These are phyloP conservation scores for Sclerotinia minor DNA, from an alignment of 2,329 filamentous ascomycete species.

Conservation along the genomic window DNA sequence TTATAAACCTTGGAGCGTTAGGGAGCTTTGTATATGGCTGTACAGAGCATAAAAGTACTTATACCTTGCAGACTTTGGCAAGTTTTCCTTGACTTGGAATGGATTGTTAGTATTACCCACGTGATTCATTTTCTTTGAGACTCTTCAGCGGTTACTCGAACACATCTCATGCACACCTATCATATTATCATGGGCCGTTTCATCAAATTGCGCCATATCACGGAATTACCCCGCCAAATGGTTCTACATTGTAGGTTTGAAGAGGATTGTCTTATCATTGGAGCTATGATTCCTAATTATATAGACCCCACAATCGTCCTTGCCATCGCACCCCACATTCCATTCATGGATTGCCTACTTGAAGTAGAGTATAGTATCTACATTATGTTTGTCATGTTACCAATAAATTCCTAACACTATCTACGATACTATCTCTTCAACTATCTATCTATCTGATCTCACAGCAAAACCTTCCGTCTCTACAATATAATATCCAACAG, in stretches of 20 bases:
- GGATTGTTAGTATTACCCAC: not conserved
- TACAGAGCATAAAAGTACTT: conserved; percentile 27
- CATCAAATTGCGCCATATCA: conserved; percentile 12
- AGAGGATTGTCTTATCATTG: too few relatives aligned
- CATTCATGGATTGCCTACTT: conserved; percentile 4
- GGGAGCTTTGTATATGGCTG: conserved; percentile 24
- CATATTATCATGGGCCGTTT: conserved; percentile 3
- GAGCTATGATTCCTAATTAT: too few relatives aligned
- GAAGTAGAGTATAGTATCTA: not conserved
- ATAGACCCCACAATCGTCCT: too few relatives aligned
- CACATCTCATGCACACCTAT: not conserved
- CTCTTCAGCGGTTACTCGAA: not conserved
- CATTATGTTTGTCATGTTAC: conserved; percentile 7
- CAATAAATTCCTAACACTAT: not conserved
- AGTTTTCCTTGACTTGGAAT: conserved; percentile 7
- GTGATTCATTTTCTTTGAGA: conserved; percentile 8
- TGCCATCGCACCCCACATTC: conserved; percentile 18
- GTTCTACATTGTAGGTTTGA: too few relatives aligned
- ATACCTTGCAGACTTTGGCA: conserved; percentile 15
- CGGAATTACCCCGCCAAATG: conserved; percentile 10
- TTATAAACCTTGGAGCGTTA: conserved; percentile 29
- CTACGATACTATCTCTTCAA: not conserved
- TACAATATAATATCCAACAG: not conserved
- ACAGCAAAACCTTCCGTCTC: too few relatives aligned
- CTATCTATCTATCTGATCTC: not conserved